phyloP scores from a whole-genome alignment of 352 stramenopile genomes.

The Phytopythium oedochilum region DNA sequence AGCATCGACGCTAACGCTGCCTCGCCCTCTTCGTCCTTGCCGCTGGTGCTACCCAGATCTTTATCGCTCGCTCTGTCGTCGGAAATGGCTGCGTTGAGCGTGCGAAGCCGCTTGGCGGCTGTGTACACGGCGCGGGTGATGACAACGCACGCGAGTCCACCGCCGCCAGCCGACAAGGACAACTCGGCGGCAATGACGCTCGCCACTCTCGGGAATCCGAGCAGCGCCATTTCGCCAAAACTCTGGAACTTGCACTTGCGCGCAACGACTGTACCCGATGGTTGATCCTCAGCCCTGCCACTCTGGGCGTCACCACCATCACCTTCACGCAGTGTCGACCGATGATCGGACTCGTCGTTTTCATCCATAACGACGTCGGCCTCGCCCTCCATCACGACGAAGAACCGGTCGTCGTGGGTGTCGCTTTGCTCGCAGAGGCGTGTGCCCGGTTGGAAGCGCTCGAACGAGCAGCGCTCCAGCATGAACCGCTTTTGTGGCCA shows the following conservation, averaged over 20 bases:
- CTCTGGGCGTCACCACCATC: neutral
- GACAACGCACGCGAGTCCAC: conserved; percentile 31
- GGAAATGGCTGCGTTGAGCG: neutral
- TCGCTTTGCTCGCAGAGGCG: conserved; percentile 55
- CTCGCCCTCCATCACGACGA: conserved; percentile 61
- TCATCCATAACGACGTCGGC: conserved; percentile 51
- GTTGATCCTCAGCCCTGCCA: neutral
- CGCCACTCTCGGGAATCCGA: conserved; percentile 48
- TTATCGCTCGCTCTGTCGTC: neutral
- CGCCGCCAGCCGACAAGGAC: neutral
- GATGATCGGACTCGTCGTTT: neutral
- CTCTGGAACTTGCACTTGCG: conserved; percentile 61
- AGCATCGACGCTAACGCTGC: conserved; percentile 54
- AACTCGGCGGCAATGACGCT: conserved; percentile 36
- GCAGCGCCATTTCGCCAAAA: conserved; percentile 78
- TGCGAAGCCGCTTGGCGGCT: conserved; percentile 26
- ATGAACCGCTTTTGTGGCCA: conserved; percentile 31
- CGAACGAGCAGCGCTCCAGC: conserved; percentile 44
- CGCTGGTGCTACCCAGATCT: neutral
- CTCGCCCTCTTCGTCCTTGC: conserved; percentile 31
- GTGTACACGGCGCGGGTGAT: conserved; percentile 50
- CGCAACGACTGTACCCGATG: conserved; percentile 26
- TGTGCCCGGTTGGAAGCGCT: conserved; percentile 35
- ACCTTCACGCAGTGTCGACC: neutral
- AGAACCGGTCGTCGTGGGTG: conserved; percentile 56